Evolutionary conservation across 192 early-diverging fungal species (phyloP), one percentile per base, ranked within the genome.

Genomic region (Umbelopsis sp.): DNA sequence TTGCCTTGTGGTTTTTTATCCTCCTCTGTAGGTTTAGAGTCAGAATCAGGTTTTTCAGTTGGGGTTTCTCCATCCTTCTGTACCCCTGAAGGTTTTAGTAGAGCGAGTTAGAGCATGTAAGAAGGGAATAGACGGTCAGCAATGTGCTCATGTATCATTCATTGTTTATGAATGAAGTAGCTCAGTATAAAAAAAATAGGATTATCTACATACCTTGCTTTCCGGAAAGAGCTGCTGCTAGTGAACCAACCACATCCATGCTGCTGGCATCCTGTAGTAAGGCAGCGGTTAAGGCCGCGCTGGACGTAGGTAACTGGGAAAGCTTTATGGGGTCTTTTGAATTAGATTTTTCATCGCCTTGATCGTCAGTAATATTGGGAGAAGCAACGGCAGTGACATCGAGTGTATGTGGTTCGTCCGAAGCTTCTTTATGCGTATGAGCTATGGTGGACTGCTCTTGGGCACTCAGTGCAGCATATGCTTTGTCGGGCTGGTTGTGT

Each of bases 271-370:
- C 70, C 36, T 76, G 74, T 56, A 76, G 54, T 36, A 76, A 47
- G 2, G 74, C 74, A 47, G 74, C 74, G 0, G 74, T 53, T n/a
- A 76, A n/a, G 6, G 74, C 74, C 14, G 74, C 68, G 47, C 59
- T 72, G 10, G 21, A 65, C 20, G 29, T 50, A 36, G 36, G 65
- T 25, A 51, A 25, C 49, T 66, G 41, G 8, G 52, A 29, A 21
- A 17, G 22, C 21, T 62, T 71, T 12, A 16, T 26, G 26, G 9
- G 59, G 34, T n/a, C 54, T 34, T 45, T 29, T 70, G 72, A 54
- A 36, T 47, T 38, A 0, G 68, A 25, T 24, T 43, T 71, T 17
- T 50, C 50, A 22, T 52, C 50, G 9, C 29, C 34, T 24, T 68
- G 21, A 16, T 68, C 66, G 29, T 45, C 32, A 26, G 45, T 38